These are phyloP conservation scores for Nakaseomyces delphensis DNA, from an alignment of 1,139 yeast genomes.

Conservation along the genomic window DNA sequence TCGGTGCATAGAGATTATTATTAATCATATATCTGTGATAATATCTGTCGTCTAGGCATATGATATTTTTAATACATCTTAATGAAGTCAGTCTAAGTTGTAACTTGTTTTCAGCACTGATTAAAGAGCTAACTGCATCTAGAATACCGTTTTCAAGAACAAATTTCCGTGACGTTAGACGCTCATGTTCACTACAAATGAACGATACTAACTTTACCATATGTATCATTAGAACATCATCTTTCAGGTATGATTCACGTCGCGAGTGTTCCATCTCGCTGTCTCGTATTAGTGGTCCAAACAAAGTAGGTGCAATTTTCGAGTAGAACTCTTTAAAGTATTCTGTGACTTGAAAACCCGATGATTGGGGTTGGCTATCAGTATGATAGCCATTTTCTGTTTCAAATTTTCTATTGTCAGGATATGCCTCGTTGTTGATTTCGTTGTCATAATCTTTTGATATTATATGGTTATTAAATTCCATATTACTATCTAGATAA, in stretches of 20 bases:
- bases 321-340: constrained; percentile 56
- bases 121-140: constrained; percentile 44
- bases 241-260: constrained; percentile 22
- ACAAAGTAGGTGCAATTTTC: constrained; percentile 52
- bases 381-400: not conserved
- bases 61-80: constrained; percentile 52
- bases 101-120: constrained; percentile 34
- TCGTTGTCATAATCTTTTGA: constrained; percentile 12
- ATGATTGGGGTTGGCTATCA: not conserved
- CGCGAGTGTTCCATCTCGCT: constrained; percentile 17
- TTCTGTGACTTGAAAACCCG: constrained; percentile 36
- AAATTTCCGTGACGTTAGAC: constrained; percentile 48
- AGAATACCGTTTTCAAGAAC: constrained; percentile 49
- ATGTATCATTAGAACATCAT: constrained; percentile 46
- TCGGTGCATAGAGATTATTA: constrained; percentile 44
- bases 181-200: constrained; percentile 57
- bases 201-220: constrained; percentile 62
- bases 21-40: constrained; percentile 51
- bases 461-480: constrained; percentile 25
- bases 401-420: not conserved
- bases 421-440: constrained; percentile 9
- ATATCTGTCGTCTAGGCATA: constrained; percentile 52
- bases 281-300: constrained; percentile 40
- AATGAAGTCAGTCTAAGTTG: constrained; percentile 59
- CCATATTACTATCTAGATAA: constrained; percentile 2